These are phyloP conservation scores for Actinomortierella ambigua DNA, from an alignment of 371 early-diverging fungal genomes.

Conservation along the genomic window DNA sequence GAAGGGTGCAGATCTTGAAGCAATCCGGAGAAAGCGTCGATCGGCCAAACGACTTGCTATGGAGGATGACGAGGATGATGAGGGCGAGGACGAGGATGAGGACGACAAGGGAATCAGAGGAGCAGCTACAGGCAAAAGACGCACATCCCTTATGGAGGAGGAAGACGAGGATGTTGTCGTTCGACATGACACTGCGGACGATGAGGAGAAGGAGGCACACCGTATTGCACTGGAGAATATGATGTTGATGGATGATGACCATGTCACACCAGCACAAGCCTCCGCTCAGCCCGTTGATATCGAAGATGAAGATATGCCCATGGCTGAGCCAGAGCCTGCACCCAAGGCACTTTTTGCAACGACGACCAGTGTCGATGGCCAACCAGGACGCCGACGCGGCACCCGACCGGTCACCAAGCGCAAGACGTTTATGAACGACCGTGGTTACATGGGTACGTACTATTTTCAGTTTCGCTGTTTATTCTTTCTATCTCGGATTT, in stretches of 20 bases:
- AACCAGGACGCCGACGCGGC: constrained; percentile 27
- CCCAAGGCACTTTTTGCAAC: not conserved
- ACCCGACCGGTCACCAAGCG: constrained; percentile 50
- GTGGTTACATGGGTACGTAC: constrained; percentile 53
- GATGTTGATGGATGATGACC: constrained; percentile 31
- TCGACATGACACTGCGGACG: constrained; percentile 13
- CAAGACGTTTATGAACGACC: constrained; percentile 52
- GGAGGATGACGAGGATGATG: constrained; percentile 39
- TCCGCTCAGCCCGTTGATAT: not conserved
- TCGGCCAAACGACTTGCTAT: constrained; percentile 21
- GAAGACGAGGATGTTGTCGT: constrained; percentile 23
- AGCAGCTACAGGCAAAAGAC: not conserved
- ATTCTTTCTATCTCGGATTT: not conserved
- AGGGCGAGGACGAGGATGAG: constrained; percentile 9
- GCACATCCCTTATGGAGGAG: not conserved
- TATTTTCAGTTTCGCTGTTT: not conserved
- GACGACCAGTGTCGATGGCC: constrained; percentile 2
- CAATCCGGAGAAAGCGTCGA: constrained; percentile 24
- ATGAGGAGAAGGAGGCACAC: constrained; percentile 37
- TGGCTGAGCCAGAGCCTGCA: constrained; percentile 17
- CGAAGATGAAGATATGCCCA: constrained; percentile 33
- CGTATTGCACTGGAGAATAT: constrained; percentile 37
- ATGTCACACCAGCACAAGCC: too few species aligned
- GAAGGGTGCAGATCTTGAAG: constrained; percentile 9
- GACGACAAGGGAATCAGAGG: not conserved